Percentiles rank a stretch among this genome's conserved stretches.
phyloP scores from a whole-genome alignment of 495 filamentous ascomycete genomes.

The Halenospora varia region DNA sequence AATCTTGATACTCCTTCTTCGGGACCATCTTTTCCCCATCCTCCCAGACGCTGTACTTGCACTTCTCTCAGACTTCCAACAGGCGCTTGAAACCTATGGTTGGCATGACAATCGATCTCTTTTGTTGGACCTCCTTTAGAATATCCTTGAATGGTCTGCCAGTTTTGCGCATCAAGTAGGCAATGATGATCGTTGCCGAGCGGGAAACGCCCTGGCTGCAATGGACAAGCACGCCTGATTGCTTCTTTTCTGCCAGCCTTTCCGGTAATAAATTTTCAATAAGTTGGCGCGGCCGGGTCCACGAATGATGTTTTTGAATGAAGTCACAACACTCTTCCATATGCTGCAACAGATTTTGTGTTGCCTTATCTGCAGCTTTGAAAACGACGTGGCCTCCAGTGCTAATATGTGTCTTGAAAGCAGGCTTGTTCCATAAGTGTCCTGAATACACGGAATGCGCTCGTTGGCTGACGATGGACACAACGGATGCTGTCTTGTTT shows the following conservation, averaged over 20 bases:
- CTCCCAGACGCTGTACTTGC: constrained; percentile 34
- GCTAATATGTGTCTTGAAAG: neutral
- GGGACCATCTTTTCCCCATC: constrained; percentile 26
- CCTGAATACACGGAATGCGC: neutral
- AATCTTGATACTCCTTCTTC: constrained; percentile 29
- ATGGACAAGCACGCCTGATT: constrained; percentile 19
- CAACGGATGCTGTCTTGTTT: neutral
- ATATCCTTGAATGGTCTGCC: constrained; percentile 4
- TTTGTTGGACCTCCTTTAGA: constrained; percentile 3
- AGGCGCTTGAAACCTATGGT: neutral
- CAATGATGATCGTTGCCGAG: constrained; percentile 32
- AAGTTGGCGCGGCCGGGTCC: no score
- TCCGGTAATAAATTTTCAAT: neutral
- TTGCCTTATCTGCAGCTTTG: constrained; percentile 30
- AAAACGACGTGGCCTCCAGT: neutral
- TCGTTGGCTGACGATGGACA: neutral
- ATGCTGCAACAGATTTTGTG: constrained; percentile 31
- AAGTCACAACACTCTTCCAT: constrained; percentile 37
- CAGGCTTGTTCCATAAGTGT: neutral
- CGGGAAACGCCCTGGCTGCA: constrained; percentile 35
- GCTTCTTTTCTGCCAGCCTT: neutral
- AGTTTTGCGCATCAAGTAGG: constrained; percentile 32
- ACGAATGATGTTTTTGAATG: constrained; percentile 35
- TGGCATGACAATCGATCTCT: neutral
- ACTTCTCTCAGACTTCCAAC: constrained; percentile 7